Conservation (phyloP, 129 eudicot genomes). For the sunflower (Helianthus annuus) region HanXRQr2.0-SUNRISE NC_035444.2:160484349-160484848, state of each 20-base stretch:
- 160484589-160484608: neutral
- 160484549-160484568: neutral
- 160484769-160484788: too few species aligned
- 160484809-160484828: too few species aligned
- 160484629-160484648: conserved; percentile 69
- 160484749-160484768: too few species aligned
- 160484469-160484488: neutral
- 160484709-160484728: neutral
- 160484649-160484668: conserved; percentile 5
- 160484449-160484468: neutral
- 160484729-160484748: neutral
- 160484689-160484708: neutral
- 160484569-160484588: neutral
- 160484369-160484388: conserved; percentile 91
- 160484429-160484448: conserved; percentile 11
- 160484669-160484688: conserved; percentile 11
- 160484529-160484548: neutral
- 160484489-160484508: neutral
- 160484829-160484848: too few species aligned
- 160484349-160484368: conserved; percentile 94
- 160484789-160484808: too few species aligned
- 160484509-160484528: neutral
- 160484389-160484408: conserved; percentile 90
- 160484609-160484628: conserved; percentile 69
- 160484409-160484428: conserved; percentile 98